Conservation (phyloP, 768 basidiomycete species). For the Tephrocybe rancida region DNA sequence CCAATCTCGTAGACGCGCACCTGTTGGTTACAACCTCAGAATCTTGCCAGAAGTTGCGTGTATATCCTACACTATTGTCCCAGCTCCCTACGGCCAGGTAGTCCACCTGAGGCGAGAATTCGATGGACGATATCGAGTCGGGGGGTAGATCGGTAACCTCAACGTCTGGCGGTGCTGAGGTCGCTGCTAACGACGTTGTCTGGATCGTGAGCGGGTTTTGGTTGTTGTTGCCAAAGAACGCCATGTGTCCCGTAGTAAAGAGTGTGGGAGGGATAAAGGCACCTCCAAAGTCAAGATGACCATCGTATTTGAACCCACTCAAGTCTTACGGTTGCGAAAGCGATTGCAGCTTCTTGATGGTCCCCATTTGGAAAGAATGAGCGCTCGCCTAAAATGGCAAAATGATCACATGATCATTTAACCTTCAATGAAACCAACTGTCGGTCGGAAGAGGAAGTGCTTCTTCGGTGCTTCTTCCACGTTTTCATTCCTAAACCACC, state of each 20-base stretch:
- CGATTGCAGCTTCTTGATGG: too few species aligned
- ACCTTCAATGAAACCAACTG: too few species aligned
- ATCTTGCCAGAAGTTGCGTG: background rate
- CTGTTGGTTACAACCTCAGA: constrained; percentile 35
- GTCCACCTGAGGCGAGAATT: constrained; percentile 82
- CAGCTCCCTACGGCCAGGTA: constrained; percentile 91
- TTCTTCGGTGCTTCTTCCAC: too few species aligned
- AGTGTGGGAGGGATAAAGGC: too few species aligned
- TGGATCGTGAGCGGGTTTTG: constrained; percentile 28
- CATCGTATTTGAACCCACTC: too few species aligned
- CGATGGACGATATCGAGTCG: constrained; percentile 83
- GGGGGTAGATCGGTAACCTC: constrained; percentile 78
- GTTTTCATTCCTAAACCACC: too few species aligned
- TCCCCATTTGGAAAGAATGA: too few species aligned
- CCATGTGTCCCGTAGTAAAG: constrained; percentile 32
- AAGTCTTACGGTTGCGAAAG: too few species aligned
- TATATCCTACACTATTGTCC: constrained; percentile 78
- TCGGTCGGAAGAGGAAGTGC: too few species aligned
- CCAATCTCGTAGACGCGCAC: constrained; percentile 93
- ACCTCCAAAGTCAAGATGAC: too few species aligned
- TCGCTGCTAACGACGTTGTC: background rate
- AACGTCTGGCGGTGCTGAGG: constrained; percentile 66
- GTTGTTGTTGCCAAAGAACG: constrained; percentile 37
- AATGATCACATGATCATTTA: too few species aligned
- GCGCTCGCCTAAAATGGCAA: too few species aligned